Evolutionary conservation across 1,284 basidiomycete species (phyloP), one percentile per base, ranked within the genome.

Genomic region (Pseudomicrostroma phylloplanum): DNA sequence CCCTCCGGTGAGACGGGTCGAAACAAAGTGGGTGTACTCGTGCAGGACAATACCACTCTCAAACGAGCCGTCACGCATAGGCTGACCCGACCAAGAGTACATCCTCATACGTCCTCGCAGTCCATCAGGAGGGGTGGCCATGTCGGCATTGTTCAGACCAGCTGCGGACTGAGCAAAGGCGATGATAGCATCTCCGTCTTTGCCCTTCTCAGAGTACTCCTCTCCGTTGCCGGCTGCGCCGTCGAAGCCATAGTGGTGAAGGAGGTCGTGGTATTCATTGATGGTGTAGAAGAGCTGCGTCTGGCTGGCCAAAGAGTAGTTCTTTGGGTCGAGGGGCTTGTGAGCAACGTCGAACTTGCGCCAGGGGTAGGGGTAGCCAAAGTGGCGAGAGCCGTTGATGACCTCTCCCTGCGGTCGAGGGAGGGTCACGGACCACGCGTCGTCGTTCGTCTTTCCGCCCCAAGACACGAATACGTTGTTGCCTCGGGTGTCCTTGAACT

Each of bases 191-290:
- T 97, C 93, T 66, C 86, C 85, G 74, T 90, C 92, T 62, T 82
- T 82, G 48, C 93, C 93, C 57, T 87, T 86, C 1, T 87, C 91
- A 76, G 92, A 92, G 84, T 91, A 84, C 78, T 93, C 90, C 81
- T 97, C 93, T 88, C 97, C 97, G 85, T 97, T 97, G 43, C 93
- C 92, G 2, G 91, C 83, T 8, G 85, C 84, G 80, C 96, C 92
- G 76, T 89, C 89, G 80, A 96, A 96, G 30, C 92, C 92, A 67
- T 92, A 73, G 23, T 67, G 65, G 56, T 71, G 68, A 23, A 73
- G 65, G 39, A 74, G 40, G 53, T 74, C 70, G 64, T 72, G 71
- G 58, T 71, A 73, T 61, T 66, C 65, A 66, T 72, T 73, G 65
- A 71, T 66, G 23, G 67, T 67, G 30, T 73, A 72, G 59, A 73